phyloP scores from a whole-genome alignment of 192 early-diverging fungal genomes.

The Diversispora epigaea region DNA sequence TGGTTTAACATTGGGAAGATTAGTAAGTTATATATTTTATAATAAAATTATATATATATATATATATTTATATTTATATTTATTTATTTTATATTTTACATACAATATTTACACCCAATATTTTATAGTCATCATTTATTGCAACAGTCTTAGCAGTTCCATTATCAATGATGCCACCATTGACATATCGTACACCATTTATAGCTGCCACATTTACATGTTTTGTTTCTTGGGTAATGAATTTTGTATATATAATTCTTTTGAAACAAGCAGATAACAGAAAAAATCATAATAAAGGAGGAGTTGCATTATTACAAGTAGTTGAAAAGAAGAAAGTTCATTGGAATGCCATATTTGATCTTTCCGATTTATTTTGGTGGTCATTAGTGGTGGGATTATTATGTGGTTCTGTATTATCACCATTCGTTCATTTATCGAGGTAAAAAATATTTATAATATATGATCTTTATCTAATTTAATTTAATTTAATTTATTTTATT shows the following conservation, averaged over 20 bases:
- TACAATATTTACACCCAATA: neutral
- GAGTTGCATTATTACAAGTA: neutral
- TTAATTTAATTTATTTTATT: neutral
- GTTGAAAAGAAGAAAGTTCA: conserved; percentile 31
- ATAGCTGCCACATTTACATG: conserved; percentile 63
- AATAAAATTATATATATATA: too few species aligned
- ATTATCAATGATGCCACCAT: conserved; percentile 48
- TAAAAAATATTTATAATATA: conserved; percentile 8
- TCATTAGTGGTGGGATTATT: conserved; percentile 41
- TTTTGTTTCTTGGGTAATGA: conserved; percentile 65
- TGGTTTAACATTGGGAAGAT: conserved; percentile 67
- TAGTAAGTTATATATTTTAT: conserved; percentile 42
- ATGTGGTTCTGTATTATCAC: conserved; percentile 41
- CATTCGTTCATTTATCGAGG: conserved; percentile 50
- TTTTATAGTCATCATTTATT: conserved; percentile 59
- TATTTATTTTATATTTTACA: neutral
- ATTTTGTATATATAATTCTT: conserved; percentile 63
- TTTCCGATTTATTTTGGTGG: conserved; percentile 48
- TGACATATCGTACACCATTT: conserved; percentile 50
- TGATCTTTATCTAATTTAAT: too few species aligned
- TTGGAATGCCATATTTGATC: conserved; percentile 45
- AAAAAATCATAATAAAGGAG: conserved; percentile 41
- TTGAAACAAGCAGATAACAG: conserved; percentile 37
- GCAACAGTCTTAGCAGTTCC: conserved; percentile 69
- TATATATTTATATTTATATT: neutral